Percentiles rank a stretch among this genome's conserved stretches.
phyloP scores from a whole-genome alignment of 2,329 filamentous ascomycete species.

The Phyllosticta paracitricarpa region DNA sequence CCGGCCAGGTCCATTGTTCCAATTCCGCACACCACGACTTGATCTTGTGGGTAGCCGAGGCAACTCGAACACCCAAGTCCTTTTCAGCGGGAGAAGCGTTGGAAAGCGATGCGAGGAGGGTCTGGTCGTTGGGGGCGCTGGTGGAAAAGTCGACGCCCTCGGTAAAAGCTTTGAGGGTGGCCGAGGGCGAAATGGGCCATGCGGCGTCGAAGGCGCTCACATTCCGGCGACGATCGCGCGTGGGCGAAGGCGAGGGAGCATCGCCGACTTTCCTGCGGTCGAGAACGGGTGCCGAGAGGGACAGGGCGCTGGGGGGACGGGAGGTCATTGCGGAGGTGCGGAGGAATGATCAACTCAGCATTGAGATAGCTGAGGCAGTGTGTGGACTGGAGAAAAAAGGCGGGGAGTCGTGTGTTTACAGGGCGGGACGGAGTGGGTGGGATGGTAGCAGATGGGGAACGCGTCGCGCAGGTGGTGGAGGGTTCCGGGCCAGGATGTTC shows the following conservation, averaged over 20 bases:
- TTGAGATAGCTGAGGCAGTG: not conserved
- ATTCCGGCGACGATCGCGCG: constrained; percentile 8
- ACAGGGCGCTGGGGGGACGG: constrained; percentile 21
- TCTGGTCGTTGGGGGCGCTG: constrained; percentile 30
- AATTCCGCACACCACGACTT: constrained; percentile 69
- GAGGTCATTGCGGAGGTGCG: constrained; percentile 18
- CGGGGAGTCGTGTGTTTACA: constrained; percentile 26
- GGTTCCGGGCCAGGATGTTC: constrained; percentile 12
- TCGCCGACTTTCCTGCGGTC: constrained; percentile 4
- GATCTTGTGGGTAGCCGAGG: constrained; percentile 59
- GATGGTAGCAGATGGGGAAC: constrained; percentile 20
- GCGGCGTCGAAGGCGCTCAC: constrained; percentile 10
- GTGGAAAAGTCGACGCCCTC: constrained; percentile 34
- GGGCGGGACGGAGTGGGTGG: constrained; percentile 4
- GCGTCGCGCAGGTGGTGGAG: constrained; percentile 18
- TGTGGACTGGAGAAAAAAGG: not conserved
- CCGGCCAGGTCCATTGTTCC: constrained; percentile 49
- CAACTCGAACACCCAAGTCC: constrained; percentile 61
- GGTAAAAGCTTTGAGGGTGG: constrained; percentile 33
- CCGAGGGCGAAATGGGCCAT: constrained; percentile 24
- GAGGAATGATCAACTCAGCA: constrained; percentile 8
- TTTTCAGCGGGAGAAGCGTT: constrained; percentile 55
- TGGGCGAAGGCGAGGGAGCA: constrained; percentile 8
- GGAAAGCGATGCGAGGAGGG: constrained; percentile 47
- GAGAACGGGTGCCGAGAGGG: constrained; percentile 7